Conservation (phyloP, 2,329 filamentous ascomycete genomes). For the Alternaria ventricosa region DNA sequence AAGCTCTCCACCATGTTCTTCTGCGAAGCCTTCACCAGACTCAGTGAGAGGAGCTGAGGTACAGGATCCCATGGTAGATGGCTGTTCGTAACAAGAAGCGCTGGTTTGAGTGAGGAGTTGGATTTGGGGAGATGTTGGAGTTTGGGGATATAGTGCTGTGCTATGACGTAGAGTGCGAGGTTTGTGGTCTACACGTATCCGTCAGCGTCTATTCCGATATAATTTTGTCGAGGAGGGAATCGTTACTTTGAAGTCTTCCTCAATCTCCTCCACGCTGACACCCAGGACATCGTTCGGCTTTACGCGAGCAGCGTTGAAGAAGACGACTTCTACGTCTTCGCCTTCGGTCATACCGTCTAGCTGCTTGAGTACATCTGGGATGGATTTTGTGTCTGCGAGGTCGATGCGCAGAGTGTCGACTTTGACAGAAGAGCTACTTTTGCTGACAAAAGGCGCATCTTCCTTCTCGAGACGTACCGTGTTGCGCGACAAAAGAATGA, state of each 20-base stretch:
- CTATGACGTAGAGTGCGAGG: constrained; percentile 56
- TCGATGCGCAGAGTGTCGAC: constrained; percentile 57
- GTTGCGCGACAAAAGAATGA: constrained; percentile 58
- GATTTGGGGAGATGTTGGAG: constrained; percentile 41
- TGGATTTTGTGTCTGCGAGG: constrained; percentile 49
- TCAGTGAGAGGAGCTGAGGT: constrained; percentile 57
- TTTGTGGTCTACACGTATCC: constrained; percentile 23
- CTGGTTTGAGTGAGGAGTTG: constrained; percentile 48
- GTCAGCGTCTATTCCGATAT: background rate
- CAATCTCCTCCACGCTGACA: constrained; percentile 53
- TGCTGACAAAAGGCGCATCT: constrained; percentile 38
- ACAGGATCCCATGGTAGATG: constrained; percentile 57
- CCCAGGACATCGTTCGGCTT: constrained; percentile 52
- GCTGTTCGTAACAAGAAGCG: constrained; percentile 59
- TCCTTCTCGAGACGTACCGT: constrained; percentile 50
- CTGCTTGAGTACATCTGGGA: constrained; percentile 50
- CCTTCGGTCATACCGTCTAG: constrained; percentile 45
- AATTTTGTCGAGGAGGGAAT: background rate
- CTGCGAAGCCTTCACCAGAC: constrained; percentile 60
- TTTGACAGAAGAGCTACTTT: constrained; percentile 35
- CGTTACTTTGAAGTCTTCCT: constrained; percentile 58
- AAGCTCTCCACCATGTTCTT: constrained; percentile 58
- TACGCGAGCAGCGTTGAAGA: constrained; percentile 62
- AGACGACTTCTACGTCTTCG: constrained; percentile 55
- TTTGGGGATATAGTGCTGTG: constrained; percentile 56